Conservation (phyloP, 768 basidiomycete species). For the Suillus bovinus region DNA sequence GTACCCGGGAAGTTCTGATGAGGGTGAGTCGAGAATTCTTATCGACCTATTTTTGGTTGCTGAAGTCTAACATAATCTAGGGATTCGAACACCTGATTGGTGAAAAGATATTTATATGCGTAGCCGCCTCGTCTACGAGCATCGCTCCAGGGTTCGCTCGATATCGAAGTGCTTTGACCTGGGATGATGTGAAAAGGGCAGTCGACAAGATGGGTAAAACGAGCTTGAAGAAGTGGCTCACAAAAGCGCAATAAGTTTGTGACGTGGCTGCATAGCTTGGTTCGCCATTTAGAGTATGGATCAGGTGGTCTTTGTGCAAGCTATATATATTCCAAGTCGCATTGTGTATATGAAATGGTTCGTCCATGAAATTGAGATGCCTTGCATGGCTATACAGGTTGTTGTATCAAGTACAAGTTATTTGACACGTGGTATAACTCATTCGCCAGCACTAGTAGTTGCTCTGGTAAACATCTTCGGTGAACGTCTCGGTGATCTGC, state of each 20-base stretch:
- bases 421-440: background rate
- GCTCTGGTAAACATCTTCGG: conserved; percentile 1
- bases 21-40: conserved; percentile 47
- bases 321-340: background rate
- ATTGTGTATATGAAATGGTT: background rate
- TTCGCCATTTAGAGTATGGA: background rate
- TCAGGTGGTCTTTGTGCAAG: background rate
- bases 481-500: background rate
- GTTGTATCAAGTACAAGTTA: background rate
- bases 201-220: conserved; percentile 67
- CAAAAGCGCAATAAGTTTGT: conserved; percentile 45
- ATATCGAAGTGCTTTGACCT: conserved; percentile 65
- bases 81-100: conserved; percentile 72
- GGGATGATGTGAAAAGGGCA: conserved; percentile 65
- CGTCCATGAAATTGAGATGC: background rate
- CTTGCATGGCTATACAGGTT: conserved; percentile 1
- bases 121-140: conserved; percentile 47
- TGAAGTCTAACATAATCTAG: conserved; percentile 39
- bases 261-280: background rate
- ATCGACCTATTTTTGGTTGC: background rate
- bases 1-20: conserved; percentile 63
- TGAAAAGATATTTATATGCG: conserved; percentile 55
- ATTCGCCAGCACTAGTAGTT: background rate
- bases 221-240: conserved; percentile 78
- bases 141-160: conserved; percentile 71